These are phyloP conservation scores for Yamadazyma tumulicola DNA, from an alignment of 805 yeast species.

Conservation along the genomic window DNA sequence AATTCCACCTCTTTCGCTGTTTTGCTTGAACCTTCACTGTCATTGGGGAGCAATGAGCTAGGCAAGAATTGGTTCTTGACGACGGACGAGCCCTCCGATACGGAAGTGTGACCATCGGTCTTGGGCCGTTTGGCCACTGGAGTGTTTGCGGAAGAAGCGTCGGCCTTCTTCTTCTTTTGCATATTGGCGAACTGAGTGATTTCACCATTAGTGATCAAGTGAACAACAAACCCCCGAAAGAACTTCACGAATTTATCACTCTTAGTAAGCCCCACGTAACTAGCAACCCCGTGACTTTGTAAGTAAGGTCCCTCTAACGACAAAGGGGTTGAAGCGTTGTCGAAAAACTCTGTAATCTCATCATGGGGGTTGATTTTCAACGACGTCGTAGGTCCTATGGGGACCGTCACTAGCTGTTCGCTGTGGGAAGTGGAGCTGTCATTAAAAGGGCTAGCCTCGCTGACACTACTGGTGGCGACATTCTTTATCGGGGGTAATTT, in stretches of 20 bases:
- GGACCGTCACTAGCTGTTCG: conserved; percentile 21
- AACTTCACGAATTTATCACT: conserved; percentile 37
- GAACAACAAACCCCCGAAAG: conserved; percentile 32
- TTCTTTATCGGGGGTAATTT: conserved; percentile 14
- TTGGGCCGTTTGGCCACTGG: conserved; percentile 2
- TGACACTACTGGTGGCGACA: not conserved
- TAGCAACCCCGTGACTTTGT: conserved; percentile 39
- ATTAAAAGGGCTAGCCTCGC: not conserved
- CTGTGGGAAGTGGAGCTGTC: not conserved
- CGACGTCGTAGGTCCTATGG: conserved; percentile 33
- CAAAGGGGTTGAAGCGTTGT: conserved; percentile 32
- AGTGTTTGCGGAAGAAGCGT: too few species aligned
- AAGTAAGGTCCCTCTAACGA: conserved; percentile 35
- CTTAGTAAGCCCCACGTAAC: conserved; percentile 39
- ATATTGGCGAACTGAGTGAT: conserved; percentile 23
- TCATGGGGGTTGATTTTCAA: conserved; percentile 33
- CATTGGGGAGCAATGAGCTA: too few species aligned
- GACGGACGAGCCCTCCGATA: too few species aligned
- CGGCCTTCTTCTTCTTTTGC: too few species aligned
- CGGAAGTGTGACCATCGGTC: too few species aligned
- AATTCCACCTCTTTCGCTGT: too few species aligned
- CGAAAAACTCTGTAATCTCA: conserved; percentile 24
- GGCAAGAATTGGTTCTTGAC: too few species aligned
- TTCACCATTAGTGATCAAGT: conserved; percentile 31
- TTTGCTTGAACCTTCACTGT: too few species aligned